These are phyloP conservation scores for Fusarium begoniae DNA, from an alignment of 2,329 filamentous ascomycete genomes.

Conservation along the genomic window DNA sequence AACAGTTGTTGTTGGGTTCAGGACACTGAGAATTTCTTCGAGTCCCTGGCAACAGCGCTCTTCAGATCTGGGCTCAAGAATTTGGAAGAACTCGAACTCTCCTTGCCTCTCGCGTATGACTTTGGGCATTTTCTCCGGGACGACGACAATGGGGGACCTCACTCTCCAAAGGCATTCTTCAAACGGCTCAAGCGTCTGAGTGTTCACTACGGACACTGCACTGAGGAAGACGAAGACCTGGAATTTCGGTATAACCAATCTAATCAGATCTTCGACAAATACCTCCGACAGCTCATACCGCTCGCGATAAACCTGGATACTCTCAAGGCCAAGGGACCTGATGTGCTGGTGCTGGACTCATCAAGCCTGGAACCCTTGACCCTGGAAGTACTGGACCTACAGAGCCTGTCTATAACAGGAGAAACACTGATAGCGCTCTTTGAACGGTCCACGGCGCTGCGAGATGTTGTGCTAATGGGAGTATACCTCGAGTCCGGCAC, in stretches of 20 bases:
- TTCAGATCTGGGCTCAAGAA: background rate
- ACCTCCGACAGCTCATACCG: background rate
- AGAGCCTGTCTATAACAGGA: background rate
- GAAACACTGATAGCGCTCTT: background rate
- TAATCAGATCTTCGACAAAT: background rate
- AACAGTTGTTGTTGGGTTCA: background rate
- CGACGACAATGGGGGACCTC: background rate
- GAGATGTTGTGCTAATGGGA: background rate
- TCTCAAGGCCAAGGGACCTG: background rate
- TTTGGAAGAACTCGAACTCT: background rate
- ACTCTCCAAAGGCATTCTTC: background rate
- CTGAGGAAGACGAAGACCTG: background rate
- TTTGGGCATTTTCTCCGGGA: background rate
- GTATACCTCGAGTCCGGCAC: background rate
- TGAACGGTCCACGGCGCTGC: background rate
- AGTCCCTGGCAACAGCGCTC: background rate
- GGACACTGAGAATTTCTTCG: background rate
- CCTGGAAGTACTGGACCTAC: background rate
- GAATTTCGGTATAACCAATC: background rate
- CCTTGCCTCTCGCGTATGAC: background rate
- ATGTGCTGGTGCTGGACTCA: background rate
- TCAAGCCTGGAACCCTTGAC: background rate
- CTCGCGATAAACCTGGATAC: background rate
- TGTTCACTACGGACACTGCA: background rate
- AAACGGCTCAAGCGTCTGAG: background rate